Evolutionary conservation across 176 grass and related monocot species (phyloP).

Genomic region (Cocos nucifera): DNA sequence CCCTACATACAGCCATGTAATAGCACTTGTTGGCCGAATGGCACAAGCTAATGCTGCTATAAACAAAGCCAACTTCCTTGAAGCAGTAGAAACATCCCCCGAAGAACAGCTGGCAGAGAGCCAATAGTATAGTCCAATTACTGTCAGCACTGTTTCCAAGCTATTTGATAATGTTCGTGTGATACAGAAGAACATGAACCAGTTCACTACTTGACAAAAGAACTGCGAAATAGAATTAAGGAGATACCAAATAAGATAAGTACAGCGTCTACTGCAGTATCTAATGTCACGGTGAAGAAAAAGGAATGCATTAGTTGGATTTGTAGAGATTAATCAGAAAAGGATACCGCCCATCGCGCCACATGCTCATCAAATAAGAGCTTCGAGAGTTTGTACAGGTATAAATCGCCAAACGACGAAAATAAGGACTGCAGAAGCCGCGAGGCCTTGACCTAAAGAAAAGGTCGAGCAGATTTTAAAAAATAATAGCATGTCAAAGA

Average conservation of each 20-base stretch:
- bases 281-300: neutral
- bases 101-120: slow-evolving; percentile 39
- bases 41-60: slow-evolving; percentile 77
- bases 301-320: neutral
- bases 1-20: slow-evolving; percentile 82
- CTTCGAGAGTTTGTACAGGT: slow-evolving; percentile 80
- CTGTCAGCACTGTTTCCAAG: slow-evolving; percentile 79
- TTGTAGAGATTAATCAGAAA: slow-evolving; percentile 5
- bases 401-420: slow-evolving; percentile 71
- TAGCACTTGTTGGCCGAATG: slow-evolving; percentile 85
- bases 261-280: neutral
- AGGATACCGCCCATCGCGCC: slow-evolving; percentile 84
- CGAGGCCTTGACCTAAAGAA: slow-evolving; percentile 50
- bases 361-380: slow-evolving; percentile 56
- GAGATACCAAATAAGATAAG: neutral
- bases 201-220: slow-evolving; percentile 75
- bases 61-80: slow-evolving; percentile 65
- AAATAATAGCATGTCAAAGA: too few species aligned
- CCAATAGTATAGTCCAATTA: slow-evolving; percentile 79
- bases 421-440: slow-evolving; percentile 75
- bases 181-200: slow-evolving; percentile 96
- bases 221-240: slow-evolving; percentile 54
- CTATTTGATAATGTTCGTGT: slow-evolving; percentile 77
- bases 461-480: neutral
- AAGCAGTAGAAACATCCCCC: slow-evolving; percentile 23